A percentile compares a stretch with the other conserved stretches of the same genome.
Conservation (phyloP, 805 yeast genomes). For the Hanseniaspora lindneri region DNA sequence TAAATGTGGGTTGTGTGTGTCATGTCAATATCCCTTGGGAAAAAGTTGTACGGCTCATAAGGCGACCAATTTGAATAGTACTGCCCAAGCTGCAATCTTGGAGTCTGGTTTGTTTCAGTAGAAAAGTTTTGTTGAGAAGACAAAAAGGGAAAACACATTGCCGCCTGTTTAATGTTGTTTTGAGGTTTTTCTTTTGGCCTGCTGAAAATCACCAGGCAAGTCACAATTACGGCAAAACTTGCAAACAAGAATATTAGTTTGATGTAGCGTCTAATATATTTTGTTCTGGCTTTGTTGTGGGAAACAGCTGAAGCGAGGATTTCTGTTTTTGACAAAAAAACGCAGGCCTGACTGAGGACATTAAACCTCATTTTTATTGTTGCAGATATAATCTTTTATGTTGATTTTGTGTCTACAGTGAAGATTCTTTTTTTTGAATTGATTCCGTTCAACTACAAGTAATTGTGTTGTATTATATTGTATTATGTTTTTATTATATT, state of each 20-base stretch:
- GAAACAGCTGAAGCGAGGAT: background rate
- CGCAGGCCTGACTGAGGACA: no score
- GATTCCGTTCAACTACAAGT: no score
- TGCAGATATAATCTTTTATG: no score
- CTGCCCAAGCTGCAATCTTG: slow-evolving; percentile 25
- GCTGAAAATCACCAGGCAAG: no score
- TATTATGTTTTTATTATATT: no score
- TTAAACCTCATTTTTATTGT: no score
- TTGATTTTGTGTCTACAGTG: no score
- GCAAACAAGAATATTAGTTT: background rate
- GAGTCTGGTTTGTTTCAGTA: background rate
- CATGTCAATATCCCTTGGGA: slow-evolving; percentile 51
- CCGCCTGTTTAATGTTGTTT: no score
- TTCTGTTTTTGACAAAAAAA: background rate
- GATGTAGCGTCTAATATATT: background rate
- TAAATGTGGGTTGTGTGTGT: slow-evolving; percentile 51
- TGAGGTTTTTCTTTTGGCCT: no score
- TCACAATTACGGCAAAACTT: no score
- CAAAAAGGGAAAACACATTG: background rate
- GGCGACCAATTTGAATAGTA: slow-evolving; percentile 58
- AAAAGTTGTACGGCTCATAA: slow-evolving; percentile 46
- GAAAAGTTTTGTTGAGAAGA: background rate
- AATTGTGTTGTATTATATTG: no score
- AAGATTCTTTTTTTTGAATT: no score
- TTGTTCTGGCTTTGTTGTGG: background rate